These are phyloP conservation scores for Beta lomatogona DNA, from an alignment of 179 eudicot species.

Conservation along the genomic window DNA sequence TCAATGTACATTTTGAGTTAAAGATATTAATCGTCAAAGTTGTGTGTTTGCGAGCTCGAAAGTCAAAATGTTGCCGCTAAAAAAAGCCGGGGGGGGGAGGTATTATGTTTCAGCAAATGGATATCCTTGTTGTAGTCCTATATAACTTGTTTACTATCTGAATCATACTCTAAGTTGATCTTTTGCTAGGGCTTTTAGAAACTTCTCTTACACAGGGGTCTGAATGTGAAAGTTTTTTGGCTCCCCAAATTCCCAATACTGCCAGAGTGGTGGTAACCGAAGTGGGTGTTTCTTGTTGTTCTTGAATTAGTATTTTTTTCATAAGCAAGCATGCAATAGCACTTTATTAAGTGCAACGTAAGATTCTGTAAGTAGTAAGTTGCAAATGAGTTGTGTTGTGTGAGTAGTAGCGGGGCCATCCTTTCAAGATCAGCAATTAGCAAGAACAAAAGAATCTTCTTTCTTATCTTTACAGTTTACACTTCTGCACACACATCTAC, in stretches of 20 bases:
- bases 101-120: no score
- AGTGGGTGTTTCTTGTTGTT: not conserved
- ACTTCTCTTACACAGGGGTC: not conserved
- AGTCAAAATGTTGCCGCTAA: no score
- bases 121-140: not conserved
- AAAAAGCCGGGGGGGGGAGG: no score
- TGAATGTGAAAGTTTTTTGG: not conserved
- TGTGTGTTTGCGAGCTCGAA: no score
- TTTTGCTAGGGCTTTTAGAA: not conserved
- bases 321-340: no score
- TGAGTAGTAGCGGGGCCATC: not conserved
- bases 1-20: no score
- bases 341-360: not conserved
- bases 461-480: conserved; percentile 2
- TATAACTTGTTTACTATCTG: not conserved
- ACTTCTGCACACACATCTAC: not conserved
- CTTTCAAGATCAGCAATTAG: no score
- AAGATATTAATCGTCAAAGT: no score
- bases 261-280: not conserved
- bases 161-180: not conserved
- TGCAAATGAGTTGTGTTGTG: not conserved
- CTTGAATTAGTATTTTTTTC: not conserved
- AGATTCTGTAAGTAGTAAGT: not conserved
- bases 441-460: not conserved
- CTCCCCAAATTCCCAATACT: not conserved